Evolutionary conservation across 2,329 filamentous ascomycete genomes (phyloP), one percentile per base, ranked within the genome.

Genomic region (Hansfordia pulvinata): DNA sequence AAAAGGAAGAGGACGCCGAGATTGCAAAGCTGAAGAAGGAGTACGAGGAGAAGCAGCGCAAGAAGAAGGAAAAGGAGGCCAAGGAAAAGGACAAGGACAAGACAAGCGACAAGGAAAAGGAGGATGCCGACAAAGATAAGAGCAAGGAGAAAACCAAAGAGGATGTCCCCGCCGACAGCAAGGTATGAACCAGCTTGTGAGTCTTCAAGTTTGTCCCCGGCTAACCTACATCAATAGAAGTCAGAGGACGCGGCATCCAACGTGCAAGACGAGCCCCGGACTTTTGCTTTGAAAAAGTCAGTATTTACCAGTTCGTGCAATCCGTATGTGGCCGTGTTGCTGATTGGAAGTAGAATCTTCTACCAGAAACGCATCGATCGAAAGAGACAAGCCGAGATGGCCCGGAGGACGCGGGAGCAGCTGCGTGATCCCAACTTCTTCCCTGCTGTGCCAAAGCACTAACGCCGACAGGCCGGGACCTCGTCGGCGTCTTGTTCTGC

Each of bases 201-300:
- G n/a, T n/a, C n/a, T n/a, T n/a, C n/a, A n/a, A n/a, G n/a, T n/a
- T n/a, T n/a, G n/a, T n/a, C n/a, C n/a, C n/a, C n/a, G n/a, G n/a
- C n/a, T n/a, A n/a, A n/a, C n/a, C n/a, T n/a, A n/a, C n/a, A n/a
- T n/a, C n/a, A n/a, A n/a, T n/a, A 60, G 23, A 55, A 56, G 12
- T 43, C 51, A 19, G 42, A 38, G 16, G 34, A 35, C 3, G 40
- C 44, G 19, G 39, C 49, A 18, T 38, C 56, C 13, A 49, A 54
- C 19, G 33, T 51, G 11, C 75, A 81, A 33, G 73, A 81, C 33
- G 75, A 78, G 30, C 78, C 83, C 12, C 71, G 88, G 21, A 67
- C 93, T 3, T 98, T 90, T 54, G 71, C 79, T 37, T 60, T 94
- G 31, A 80, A 88, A 45, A 85, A 76, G 80, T 88, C 23, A 22